Evolutionary conservation across 1,284 basidiomycete genomes (phyloP), one percentile per base, ranked within the genome.

Genomic region (Volvariella surrecta): DNA sequence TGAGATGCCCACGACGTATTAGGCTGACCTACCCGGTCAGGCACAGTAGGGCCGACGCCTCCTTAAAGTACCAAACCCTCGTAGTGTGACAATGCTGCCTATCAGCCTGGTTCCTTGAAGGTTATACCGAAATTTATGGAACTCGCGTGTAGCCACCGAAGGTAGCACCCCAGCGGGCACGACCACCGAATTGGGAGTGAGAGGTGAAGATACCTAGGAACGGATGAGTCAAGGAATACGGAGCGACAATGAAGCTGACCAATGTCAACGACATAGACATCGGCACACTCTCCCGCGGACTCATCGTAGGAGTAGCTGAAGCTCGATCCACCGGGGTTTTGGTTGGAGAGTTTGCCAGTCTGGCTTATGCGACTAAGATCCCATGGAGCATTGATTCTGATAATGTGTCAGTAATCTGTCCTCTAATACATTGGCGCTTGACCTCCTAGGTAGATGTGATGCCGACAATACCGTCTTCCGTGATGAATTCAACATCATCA

Each of bases 401-500:
- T 39, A 22, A 32, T 32, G 20, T 32, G 13, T 44, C 16, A 40
- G 28, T 21, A 13, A 16, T 2, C 16, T 13, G 13, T 34, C 31
- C 13, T 22, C 9, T 19, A 15, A 16, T 7, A 16, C 31, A 22
- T 35, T 10, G 22, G 21, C 18, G 15, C 20, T 17, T 8, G 4
- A 48, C 45, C 9, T 44, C 59, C 60, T 57, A 54, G 2, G 54
- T 35, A 2, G 41, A 42, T 28, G 53, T 40, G 42, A 73, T 68
- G 52, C 66, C 62, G 51, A 78, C 70, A 53, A 77, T 60, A 55
- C 78, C 76, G 58, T 88, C 83, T 47, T 70, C 71, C 59, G 80
- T 72, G 52, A 89, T 78, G 56, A 73, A 81, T 49, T 75, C 79
- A 44, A 89, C 82, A 51, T 81, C 79, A 17, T 78, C 28, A 15